Conservation (phyloP, 2,329 filamentous ascomycete species). For the Trichoderma arundinaceum region DNA sequence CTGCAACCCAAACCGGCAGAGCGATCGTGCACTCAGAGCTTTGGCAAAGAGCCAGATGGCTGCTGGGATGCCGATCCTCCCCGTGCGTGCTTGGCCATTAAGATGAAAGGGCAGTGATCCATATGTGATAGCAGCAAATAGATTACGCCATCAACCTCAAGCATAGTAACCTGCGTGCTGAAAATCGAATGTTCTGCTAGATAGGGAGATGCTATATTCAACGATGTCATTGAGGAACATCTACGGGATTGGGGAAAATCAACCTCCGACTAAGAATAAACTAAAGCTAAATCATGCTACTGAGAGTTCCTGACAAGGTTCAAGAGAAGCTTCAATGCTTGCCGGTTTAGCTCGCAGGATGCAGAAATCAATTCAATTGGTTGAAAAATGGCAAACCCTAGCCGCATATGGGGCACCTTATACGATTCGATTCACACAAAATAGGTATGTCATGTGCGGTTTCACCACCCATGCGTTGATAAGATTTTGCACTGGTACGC, state of each 20-base stretch:
- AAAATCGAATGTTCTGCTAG: slow-evolving; percentile 19
- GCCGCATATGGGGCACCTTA: background rate
- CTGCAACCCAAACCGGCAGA: slow-evolving; percentile 5
- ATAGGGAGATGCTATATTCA: background rate
- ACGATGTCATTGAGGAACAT: background rate
- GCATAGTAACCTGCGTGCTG: background rate
- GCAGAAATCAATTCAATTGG: background rate
- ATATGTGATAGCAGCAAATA: background rate
- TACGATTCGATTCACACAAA: slow-evolving; percentile 1
- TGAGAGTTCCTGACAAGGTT: slow-evolving; percentile 27
- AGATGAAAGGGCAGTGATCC: slow-evolving; percentile 4
- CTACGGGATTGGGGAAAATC: background rate
- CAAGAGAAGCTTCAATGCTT: slow-evolving; percentile 27
- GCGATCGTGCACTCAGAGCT: background rate
- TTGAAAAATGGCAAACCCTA: background rate
- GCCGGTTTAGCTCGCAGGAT: background rate
- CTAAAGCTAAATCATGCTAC: slow-evolving; percentile 11
- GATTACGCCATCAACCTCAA: background rate
- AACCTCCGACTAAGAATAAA: background rate
- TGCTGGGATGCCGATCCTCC: slow-evolving; percentile 18
- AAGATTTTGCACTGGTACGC: background rate
- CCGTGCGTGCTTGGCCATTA: slow-evolving; percentile 8
- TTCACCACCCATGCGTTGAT: slow-evolving; percentile 1
- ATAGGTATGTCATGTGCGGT: slow-evolving; percentile 8
- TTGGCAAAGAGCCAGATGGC: background rate